Percentiles rank a stretch among this genome's conserved stretches.
Conservation (phyloP, 2,329 filamentous ascomycete species). For the Penicillium sp. region DNA sequence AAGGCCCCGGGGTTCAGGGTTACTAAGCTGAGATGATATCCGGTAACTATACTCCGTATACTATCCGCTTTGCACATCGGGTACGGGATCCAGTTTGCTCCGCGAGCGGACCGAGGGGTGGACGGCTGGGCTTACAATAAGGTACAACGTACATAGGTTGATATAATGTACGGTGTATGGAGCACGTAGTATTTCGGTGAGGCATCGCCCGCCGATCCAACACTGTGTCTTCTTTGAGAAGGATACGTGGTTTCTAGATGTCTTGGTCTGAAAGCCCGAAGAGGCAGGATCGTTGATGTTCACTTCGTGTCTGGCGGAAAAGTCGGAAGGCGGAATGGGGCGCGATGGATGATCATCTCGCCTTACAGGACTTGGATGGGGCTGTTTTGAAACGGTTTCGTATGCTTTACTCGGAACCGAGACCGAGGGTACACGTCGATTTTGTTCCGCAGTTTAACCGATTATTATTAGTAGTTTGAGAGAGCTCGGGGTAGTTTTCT, state of each 20-base stretch:
- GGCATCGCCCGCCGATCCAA: background rate
- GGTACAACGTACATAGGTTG: background rate
- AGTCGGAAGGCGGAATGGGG: background rate
- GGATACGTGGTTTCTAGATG: background rate
- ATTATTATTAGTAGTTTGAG: too few relatives aligned
- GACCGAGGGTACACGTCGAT: too few relatives aligned
- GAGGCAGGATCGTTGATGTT: background rate
- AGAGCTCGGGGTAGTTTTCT: background rate
- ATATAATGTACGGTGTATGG: background rate
- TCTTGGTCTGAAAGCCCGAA: background rate
- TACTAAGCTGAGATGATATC: background rate
- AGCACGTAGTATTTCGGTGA: background rate
- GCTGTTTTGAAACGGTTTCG: background rate
- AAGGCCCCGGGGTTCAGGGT: too few relatives aligned
- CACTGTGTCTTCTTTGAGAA: background rate
- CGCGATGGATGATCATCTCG: background rate
- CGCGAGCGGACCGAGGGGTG: background rate
- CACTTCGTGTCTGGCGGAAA: background rate
- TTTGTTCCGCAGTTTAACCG: background rate
- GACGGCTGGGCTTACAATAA: background rate
- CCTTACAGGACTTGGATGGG: background rate
- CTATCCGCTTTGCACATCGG: background rate
- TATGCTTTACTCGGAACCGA: background rate
- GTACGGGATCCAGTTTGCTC: background rate
- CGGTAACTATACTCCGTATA: too few relatives aligned